Base-by-base conservation (phyloP, 768 basidiomycete species). In the Lyophyllum shimeji region DNA sequence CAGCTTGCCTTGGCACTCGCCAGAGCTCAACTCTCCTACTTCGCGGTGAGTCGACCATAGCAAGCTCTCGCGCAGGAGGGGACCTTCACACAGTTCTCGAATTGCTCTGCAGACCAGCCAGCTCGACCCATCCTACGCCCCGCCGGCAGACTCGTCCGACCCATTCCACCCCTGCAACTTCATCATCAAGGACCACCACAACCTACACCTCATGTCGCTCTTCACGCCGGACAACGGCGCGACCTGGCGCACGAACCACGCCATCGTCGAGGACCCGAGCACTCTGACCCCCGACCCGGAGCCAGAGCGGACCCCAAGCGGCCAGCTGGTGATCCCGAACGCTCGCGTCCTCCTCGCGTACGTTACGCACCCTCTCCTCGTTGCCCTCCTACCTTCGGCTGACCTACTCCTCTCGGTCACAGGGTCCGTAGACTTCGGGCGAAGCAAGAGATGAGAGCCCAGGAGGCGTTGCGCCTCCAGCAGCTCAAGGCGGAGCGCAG, bases 81-180 rank as follows among this genome's bases (percentile, higher is more conserved):
- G 9, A 29, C 21, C 48, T 31, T 23, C 17, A 31, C 18, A 23
- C 23, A 17, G 3, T 31, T n/a, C 11, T 17, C 33, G 18, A n/a
- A n/a, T 7, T 25, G 20, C 13, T 17, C n/a, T 5, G 1, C 18
- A 53, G 52, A 46, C 52, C 5, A 46, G 21, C 13, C 7, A 46
- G 23, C 40, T 53, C 2, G 29, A 53, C 2, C 44, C 21, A 34
- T 37, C 45, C 2, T 45, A 42, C 18, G 45, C 18, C 31, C 23
- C 44, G 1, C 45, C 31, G 12, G 44, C 31, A 27, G 24, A 48
- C 24, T 12, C 18, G 12, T 1, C 2, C 46, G 46, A 48, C 18
- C 53, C 46, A 12, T 48, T 46, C 52, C 52, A 53, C 24, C 52
- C 29, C 11, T 54, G 37, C 6, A 39, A 54, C n/a, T 47, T 48